Evolutionary conservation across 2,329 filamentous ascomycete genomes (phyloP).

Genomic region (Zopfia rhizophila): DNA sequence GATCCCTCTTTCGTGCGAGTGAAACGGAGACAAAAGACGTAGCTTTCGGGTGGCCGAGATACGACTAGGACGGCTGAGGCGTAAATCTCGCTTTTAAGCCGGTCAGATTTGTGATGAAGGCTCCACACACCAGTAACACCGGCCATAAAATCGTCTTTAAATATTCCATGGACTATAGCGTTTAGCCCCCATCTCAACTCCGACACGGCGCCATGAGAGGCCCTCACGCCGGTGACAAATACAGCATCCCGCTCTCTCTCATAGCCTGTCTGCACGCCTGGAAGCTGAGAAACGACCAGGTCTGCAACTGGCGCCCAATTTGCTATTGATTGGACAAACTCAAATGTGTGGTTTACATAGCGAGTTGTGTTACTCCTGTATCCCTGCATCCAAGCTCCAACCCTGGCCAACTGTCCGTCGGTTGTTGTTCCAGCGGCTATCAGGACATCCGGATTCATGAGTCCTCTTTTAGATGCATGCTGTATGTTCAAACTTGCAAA

Average conservation of each 20-base stretch:
- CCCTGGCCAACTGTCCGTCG: slow-evolving; percentile 79
- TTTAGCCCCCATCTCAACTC: slow-evolving; percentile 57
- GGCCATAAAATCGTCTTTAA: slow-evolving; percentile 40
- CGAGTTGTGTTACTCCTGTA: slow-evolving; percentile 66
- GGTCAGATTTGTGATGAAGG: no score
- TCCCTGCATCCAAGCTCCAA: slow-evolving; percentile 56
- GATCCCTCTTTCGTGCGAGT: slow-evolving; percentile 32
- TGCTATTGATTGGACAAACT: slow-evolving; percentile 69
- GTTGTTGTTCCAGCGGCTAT: slow-evolving; percentile 82
- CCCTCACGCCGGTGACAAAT: slow-evolving; percentile 56
- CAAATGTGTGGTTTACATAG: slow-evolving; percentile 50
- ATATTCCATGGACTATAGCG: slow-evolving; percentile 40
- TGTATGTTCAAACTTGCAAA: slow-evolving; percentile 76
- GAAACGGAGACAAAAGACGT: slow-evolving; percentile 41
- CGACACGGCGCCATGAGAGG: slow-evolving; percentile 56
- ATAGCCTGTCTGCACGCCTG: slow-evolving; percentile 29
- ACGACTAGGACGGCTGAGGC: slow-evolving; percentile 50
- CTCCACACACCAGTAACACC: slow-evolving; percentile 53
- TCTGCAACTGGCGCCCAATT: slow-evolving; percentile 69
- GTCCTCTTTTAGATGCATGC: no score
- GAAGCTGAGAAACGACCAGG: slow-evolving; percentile 45
- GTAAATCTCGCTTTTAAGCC: no score
- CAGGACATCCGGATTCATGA: slow-evolving; percentile 78
- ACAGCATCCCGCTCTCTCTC: slow-evolving; percentile 36
- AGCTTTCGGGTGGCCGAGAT: slow-evolving; percentile 45